Percentiles rank a stretch among this genome's conserved stretches.
Conservation (phyloP, 2,329 filamentous ascomycete species). For the Ceratocystis smalleyi region DNA sequence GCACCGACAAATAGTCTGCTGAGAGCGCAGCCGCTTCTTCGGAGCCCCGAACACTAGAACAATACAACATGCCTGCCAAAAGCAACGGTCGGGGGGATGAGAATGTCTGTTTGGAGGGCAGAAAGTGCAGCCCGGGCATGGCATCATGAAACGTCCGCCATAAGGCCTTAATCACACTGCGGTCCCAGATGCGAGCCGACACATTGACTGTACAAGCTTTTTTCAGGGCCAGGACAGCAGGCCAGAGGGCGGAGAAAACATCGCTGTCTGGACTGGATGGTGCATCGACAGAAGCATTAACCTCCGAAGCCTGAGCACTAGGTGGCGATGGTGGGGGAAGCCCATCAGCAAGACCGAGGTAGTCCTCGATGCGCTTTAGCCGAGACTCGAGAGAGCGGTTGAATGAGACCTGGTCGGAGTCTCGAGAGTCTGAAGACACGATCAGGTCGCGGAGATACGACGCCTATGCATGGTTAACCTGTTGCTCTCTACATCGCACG, state of each 20-base stretch:
- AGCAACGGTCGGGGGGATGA: conserved; percentile 29
- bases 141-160: conserved; percentile 30
- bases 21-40: conserved; percentile 25
- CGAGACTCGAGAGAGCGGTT: conserved; percentile 17
- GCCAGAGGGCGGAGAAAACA: conserved; percentile 21
- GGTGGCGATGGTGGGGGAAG: conserved; percentile 17
- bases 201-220: conserved; percentile 20
- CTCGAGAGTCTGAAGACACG: conserved; percentile 16
- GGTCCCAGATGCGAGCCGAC: conserved; percentile 24
- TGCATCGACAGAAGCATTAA: not conserved
- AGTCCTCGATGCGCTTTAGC: conserved; percentile 21
- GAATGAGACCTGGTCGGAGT: conserved; percentile 17
- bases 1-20: conserved; percentile 26
- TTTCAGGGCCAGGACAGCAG: conserved; percentile 22
- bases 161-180: conserved; percentile 23
- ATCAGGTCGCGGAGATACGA: conserved; percentile 15
- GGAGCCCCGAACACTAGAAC: conserved; percentile 24
- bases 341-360: conserved; percentile 20
- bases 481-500: not conserved
- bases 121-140: conserved; percentile 31
- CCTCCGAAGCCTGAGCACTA: not conserved
- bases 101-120: conserved; percentile 29
- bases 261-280: conserved; percentile 12
- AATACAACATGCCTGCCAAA: conserved; percentile 31
- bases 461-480: conserved; percentile 12